Conservation (phyloP, 331 rosid species). For the Arachis monticola region DNA sequence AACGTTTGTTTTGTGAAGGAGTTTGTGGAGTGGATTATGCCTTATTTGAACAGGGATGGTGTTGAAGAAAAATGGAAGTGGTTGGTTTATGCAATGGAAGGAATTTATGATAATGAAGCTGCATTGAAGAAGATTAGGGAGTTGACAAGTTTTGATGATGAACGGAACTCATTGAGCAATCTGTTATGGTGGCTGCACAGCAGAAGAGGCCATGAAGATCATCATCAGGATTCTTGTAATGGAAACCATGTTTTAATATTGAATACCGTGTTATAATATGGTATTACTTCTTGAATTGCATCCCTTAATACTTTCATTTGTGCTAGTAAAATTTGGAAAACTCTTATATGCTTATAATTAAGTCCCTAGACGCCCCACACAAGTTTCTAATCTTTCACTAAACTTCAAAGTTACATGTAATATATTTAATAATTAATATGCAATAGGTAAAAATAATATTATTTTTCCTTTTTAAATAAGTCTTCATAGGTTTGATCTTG, state of each 20-base stretch:
- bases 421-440: too few relatives aligned
- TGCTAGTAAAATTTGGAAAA: background rate
- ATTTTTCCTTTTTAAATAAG: too few relatives aligned
- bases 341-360: too few relatives aligned
- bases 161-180: background rate
- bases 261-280: background rate
- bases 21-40: slow-evolving; percentile 34
- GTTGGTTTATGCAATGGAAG: background rate
- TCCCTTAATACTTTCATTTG: background rate
- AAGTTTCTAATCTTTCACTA: too few relatives aligned
- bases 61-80: slow-evolving; percentile 69
- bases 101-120: background rate
- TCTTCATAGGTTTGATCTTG: too few relatives aligned
- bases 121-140: slow-evolving; percentile 1
- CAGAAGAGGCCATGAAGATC: background rate
- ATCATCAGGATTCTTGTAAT: background rate
- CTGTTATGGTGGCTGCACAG: slow-evolving; percentile 22
- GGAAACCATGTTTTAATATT: background rate
- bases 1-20: slow-evolving; percentile 36
- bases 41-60: slow-evolving; percentile 15
- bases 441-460: too few relatives aligned
- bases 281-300: too few relatives aligned
- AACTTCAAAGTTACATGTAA: too few relatives aligned
- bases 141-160: background rate
- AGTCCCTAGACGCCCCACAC: too few relatives aligned